Conservation (phyloP, 2,329 filamentous ascomycete species). For the Fusarium virguliforme region DNA sequence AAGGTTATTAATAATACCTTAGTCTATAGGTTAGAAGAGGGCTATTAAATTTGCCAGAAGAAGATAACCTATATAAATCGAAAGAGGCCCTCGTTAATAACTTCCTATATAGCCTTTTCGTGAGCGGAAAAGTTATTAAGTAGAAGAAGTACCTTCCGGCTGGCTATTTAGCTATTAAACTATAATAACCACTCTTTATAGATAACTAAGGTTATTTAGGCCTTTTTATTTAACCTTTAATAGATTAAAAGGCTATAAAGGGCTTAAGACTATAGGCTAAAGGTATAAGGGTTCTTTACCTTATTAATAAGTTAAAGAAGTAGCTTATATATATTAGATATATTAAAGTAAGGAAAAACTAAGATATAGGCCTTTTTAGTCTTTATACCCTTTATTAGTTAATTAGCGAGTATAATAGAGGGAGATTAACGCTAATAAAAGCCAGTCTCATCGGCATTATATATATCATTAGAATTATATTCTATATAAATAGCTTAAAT, state of each 20-base stretch:
- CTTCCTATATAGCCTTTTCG: background rate
- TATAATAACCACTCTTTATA: background rate
- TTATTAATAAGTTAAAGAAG: background rate
- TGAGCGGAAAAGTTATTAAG: background rate
- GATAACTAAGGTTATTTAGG: background rate
- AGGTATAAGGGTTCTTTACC: background rate
- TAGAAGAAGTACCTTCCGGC: background rate
- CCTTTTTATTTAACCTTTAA: slow-evolving; percentile 1
- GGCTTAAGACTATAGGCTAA: background rate
- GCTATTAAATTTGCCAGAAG: background rate
- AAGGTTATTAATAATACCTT: slow-evolving; percentile 11
- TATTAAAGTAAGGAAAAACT: background rate
- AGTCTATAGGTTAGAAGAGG: slow-evolving; percentile 2
- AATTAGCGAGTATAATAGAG: background rate
- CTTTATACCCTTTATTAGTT: background rate
- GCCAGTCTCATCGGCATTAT: slow-evolving; percentile 2
- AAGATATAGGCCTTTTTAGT: background rate
- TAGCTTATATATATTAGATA: background rate
- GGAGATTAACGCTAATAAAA: background rate
- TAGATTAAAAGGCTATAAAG: background rate
- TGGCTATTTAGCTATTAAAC: slow-evolving; percentile 1
- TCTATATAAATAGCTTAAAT: background rate
- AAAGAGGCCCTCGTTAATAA: background rate
- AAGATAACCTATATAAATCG: background rate
- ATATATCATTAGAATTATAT: background rate